Evolutionary conservation across 2,329 filamentous ascomycete genomes (phyloP), one percentile per base, ranked within the genome.

Genomic region (Laburnicola sp.): DNA sequence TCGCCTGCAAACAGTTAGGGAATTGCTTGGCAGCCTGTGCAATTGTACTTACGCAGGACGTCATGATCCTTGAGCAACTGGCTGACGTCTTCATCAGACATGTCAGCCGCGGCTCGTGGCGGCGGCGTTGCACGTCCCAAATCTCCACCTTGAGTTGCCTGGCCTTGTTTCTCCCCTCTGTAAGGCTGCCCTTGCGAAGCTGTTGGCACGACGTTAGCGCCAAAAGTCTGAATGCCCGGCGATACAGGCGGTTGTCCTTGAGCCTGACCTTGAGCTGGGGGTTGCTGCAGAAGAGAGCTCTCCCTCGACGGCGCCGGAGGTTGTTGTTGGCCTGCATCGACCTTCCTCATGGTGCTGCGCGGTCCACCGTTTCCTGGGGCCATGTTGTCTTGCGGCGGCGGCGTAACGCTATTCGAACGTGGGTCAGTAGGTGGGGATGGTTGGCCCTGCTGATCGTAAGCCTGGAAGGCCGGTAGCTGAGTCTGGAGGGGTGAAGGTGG

Each of bases 1-100:
- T 85, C 85, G 67, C 94, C 92, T 96, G 45, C 52, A 53, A 39
- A 27, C 32, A 28, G 45, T 57, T 42, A 52, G 50, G 31, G 37
- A 50, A 4, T 23, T 25, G 28, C 11, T 10, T 43, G 31, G 6
- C 28, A 3, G 2, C 4, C 3, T 6, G 32, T 11, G 7, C 6
- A 7, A 32, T 28, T 6, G 26, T 22, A 58, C 76, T 72, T 68
- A 80, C 78, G 75, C 53, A 80, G 63, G 50, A 79, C 74, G 42
- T 79, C 78, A 56, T 80, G 76, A 28, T 80, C 78, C 53, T 78
- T 80, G 46, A 76, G 60, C 58, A 80, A 61, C 57, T 78, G 73
- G 27, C 67, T 66, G 34, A 78, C 62, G 16, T 80, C 77, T 11
- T 80, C 78, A 8, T 79, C 76, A 4, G 73, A 71, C 74, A 79